These are phyloP conservation scores for Alternaria panax DNA, from an alignment of 2,329 filamentous ascomycete genomes.

Conservation along the genomic window DNA sequence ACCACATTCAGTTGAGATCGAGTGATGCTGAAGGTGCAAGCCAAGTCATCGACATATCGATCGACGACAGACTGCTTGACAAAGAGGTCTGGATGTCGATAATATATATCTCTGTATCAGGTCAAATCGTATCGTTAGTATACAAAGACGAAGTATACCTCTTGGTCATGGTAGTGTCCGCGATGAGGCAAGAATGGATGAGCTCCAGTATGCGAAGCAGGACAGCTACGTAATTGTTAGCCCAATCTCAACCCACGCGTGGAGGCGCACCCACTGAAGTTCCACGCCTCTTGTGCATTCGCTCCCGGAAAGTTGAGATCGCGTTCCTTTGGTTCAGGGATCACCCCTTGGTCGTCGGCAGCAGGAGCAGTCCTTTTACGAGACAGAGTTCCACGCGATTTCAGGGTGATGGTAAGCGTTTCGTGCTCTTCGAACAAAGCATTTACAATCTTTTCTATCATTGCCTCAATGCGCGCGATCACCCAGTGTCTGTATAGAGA, in stretches of 20 bases:
- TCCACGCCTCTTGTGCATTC: constrained; percentile 64
- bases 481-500: constrained; percentile 43
- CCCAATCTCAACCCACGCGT: background rate
- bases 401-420: constrained; percentile 59
- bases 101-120: constrained; percentile 75
- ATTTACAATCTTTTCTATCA: constrained; percentile 62
- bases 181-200: constrained; percentile 60
- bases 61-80: constrained; percentile 73
- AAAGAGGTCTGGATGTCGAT: constrained; percentile 77
- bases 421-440: constrained; percentile 58
- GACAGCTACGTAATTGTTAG: constrained; percentile 53
- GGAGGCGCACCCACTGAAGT: constrained; percentile 55
- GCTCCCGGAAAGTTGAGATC: constrained; percentile 62
- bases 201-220: constrained; percentile 64
- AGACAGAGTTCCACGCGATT: constrained; percentile 41
- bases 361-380: constrained; percentile 24
- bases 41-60: constrained; percentile 75
- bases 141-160: constrained; percentile 50
- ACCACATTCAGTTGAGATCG: constrained; percentile 76
- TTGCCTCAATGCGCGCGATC: constrained; percentile 63
- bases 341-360: background rate
- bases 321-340: constrained; percentile 27
- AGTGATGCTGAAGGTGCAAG: constrained; percentile 70
- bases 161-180: constrained; percentile 62
- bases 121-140: constrained; percentile 13